phyloP scores from a whole-genome alignment of 169 alveolate genomes.

The Cyclospora cayetanensis region DNA sequence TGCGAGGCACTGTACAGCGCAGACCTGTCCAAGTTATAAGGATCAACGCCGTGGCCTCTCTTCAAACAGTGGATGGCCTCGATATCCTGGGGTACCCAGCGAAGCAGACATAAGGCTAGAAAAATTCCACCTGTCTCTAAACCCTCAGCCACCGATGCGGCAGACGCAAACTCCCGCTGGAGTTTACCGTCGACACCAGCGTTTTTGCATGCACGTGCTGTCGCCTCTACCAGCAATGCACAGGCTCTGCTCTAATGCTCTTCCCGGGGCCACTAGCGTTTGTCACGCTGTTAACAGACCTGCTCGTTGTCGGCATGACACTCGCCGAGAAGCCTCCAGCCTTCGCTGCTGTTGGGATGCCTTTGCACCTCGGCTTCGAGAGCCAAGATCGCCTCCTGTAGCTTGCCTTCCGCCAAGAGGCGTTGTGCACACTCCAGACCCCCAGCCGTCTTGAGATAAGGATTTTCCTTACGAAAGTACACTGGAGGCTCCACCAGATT shows the following conservation, averaged over 20 bases:
- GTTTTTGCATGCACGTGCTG: too few species aligned
- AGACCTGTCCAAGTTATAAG: slow-evolving; percentile 65
- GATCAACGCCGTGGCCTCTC: slow-evolving; percentile 80
- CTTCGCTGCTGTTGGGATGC: slow-evolving; percentile 83
- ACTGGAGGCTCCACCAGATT: neutral
- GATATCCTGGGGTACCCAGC: too few species aligned
- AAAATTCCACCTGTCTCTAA: too few species aligned
- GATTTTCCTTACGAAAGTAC: neutral
- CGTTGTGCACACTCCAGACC: slow-evolving; percentile 79
- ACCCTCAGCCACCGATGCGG: too few species aligned
- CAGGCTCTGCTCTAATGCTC: too few species aligned
- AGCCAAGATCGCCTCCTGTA: slow-evolving; percentile 84
- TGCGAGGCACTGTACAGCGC: neutral
- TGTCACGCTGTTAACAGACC: slow-evolving; percentile 75
- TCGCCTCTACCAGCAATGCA: too few species aligned
- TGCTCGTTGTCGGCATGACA: slow-evolving; percentile 85
- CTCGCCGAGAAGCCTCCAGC: slow-evolving; percentile 89
- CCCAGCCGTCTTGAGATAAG: neutral
- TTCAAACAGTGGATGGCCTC: slow-evolving; percentile 72
- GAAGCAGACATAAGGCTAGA: too few species aligned
- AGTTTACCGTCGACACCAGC: too few species aligned
- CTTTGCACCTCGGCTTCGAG: slow-evolving; percentile 85
- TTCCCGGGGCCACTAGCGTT: too few species aligned
- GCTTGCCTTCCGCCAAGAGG: slow-evolving; percentile 81
- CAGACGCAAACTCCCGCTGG: too few species aligned